Percentiles rank a stretch among this genome's conserved stretches.
These are phyloP conservation scores for Cordyceps javanica DNA, from an alignment of 2,329 filamentous ascomycete genomes.

Conservation along the genomic window DNA sequence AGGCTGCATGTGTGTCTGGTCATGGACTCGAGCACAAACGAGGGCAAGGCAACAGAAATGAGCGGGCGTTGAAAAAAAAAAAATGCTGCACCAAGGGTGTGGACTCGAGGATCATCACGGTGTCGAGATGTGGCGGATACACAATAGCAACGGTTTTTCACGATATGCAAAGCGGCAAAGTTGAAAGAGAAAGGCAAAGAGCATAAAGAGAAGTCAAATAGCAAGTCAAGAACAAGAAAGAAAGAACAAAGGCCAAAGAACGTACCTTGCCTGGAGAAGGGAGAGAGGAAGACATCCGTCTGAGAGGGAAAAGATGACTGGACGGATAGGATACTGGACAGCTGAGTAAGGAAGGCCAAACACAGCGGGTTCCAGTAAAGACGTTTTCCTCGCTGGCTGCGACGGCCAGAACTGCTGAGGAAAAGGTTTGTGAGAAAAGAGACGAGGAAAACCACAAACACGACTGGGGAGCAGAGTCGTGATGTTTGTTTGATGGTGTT, in stretches of 20 bases:
- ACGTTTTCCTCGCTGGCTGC: slow-evolving; percentile 10
- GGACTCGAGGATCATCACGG: slow-evolving; percentile 4
- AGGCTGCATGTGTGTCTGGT: background rate
- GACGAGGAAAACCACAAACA: background rate
- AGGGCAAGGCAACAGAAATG: background rate
- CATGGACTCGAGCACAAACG: background rate
- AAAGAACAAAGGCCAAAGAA: background rate
- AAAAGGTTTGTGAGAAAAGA: background rate
- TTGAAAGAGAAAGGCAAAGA: background rate
- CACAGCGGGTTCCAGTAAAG: slow-evolving; percentile 3
- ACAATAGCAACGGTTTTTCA: background rate
- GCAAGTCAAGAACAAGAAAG: background rate
- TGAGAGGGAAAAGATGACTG: slow-evolving; percentile 4
- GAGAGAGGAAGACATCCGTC: slow-evolving; percentile 9
- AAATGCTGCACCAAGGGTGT: background rate
- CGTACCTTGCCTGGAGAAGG: slow-evolving; percentile 11
- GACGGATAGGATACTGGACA: background rate
- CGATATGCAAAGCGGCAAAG: background rate
- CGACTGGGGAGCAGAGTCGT: slow-evolving; percentile 11
- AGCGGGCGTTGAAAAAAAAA: background rate
- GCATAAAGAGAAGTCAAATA: background rate
- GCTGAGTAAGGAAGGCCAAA: background rate
- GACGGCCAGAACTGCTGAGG: slow-evolving; percentile 8
- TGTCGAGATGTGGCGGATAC: background rate
- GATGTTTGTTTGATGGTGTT: slow-evolving; percentile 9